phyloP scores from a whole-genome alignment of 768 basidiomycete species.

The Lactifluus volemus region DNA sequence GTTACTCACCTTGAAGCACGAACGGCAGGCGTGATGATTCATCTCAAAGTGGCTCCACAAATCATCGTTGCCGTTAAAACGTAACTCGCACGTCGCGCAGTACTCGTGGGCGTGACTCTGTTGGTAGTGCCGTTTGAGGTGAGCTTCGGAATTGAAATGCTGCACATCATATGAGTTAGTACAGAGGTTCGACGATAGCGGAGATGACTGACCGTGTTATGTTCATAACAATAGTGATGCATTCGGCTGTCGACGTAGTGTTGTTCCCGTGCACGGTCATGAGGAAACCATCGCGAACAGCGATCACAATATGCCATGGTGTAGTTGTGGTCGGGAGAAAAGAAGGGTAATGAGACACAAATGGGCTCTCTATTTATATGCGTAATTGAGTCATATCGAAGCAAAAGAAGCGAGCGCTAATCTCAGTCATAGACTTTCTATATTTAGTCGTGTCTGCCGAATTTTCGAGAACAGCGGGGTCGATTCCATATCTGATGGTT shows the following conservation, averaged over 20 bases:
- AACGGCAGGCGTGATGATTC: constrained; percentile 1
- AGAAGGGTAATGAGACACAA: background rate
- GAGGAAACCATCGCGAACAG: constrained; percentile 13
- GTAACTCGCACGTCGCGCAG: too few species aligned
- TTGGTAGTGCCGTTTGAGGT: too few species aligned
- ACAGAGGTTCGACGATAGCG: too few species aligned
- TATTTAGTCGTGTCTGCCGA: too few species aligned
- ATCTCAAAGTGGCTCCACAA: constrained; percentile 1
- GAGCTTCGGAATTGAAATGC: background rate
- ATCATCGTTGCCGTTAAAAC: too few species aligned
- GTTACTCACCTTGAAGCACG: background rate
- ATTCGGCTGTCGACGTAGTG: background rate
- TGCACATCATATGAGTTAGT: background rate
- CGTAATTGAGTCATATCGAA: too few species aligned
- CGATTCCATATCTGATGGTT: too few species aligned
- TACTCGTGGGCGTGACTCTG: too few species aligned
- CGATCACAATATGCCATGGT: background rate
- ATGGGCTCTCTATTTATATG: background rate
- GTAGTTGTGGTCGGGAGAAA: background rate
- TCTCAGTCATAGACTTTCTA: too few species aligned
- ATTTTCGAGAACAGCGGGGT: too few species aligned
- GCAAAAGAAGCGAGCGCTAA: too few species aligned
- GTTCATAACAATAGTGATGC: background rate
- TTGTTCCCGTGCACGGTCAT: background rate
- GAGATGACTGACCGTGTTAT: too few species aligned